These are phyloP conservation scores for Myochromella boudieri DNA, from an alignment of 768 basidiomycete species.

Conservation along the genomic window DNA sequence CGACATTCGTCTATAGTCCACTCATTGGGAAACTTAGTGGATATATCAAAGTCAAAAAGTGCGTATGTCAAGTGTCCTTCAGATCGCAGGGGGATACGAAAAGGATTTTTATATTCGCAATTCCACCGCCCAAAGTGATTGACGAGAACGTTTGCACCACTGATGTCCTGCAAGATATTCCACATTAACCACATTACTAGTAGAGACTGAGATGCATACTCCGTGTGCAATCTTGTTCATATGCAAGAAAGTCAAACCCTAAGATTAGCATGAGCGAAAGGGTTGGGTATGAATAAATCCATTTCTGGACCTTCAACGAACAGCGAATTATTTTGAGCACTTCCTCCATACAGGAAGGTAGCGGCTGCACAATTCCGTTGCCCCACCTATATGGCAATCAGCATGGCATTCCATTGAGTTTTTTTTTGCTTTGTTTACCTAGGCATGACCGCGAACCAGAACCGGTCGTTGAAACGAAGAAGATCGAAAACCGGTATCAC, in stretches of 20 bases:
- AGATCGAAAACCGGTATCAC: constrained; percentile 25
- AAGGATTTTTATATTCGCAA: neutral
- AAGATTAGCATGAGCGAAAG: neutral
- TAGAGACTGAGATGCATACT: constrained; percentile 8
- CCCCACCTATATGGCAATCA: constrained; percentile 19
- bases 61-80: constrained; percentile 17
- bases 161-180: constrained; percentile 11
- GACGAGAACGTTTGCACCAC: constrained; percentile 17
- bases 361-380: neutral
- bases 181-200: neutral
- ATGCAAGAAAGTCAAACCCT: constrained; percentile 22
- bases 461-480: constrained; percentile 17
- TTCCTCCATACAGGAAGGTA: constrained; percentile 4
- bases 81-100: constrained; percentile 5
- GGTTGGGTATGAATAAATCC: neutral
- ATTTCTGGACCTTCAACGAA: constrained; percentile 15
- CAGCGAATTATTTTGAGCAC: constrained; percentile 16
- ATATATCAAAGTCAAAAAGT: constrained; percentile 23
- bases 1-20: constrained; percentile 9
- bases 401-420: neutral
- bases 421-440: constrained; percentile 10
- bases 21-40: constrained; percentile 17
- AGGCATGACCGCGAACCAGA: constrained; percentile 30
- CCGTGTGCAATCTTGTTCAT: constrained; percentile 20
- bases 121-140: constrained; percentile 12